Conservation (phyloP, 2,329 filamentous ascomycete species). For the Pseudogymnoascus sp. region DNA sequence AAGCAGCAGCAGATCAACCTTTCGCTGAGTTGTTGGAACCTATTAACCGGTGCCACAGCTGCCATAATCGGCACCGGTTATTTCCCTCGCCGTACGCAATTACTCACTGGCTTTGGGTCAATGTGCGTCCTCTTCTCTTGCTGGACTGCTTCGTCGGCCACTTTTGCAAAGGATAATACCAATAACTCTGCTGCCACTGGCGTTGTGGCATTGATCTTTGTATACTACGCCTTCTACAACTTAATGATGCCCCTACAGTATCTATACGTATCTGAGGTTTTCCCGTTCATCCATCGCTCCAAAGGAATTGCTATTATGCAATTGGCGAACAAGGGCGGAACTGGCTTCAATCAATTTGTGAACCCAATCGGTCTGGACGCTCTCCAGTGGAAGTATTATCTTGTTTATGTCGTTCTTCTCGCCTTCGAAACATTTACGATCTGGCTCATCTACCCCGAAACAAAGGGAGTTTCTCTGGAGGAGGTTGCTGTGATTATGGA, state of each 20-base stretch:
- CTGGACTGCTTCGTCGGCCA: not conserved
- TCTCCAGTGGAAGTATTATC: conserved; percentile 33
- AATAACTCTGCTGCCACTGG: not conserved
- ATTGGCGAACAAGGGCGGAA: conserved; percentile 10
- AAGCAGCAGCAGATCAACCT: conserved; percentile 21
- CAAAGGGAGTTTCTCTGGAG: conserved; percentile 11
- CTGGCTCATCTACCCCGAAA: conserved; percentile 28
- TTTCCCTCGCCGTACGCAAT: not conserved
- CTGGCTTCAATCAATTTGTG: conserved; percentile 33
- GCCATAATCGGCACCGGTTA: not conserved
- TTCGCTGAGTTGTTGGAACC: not conserved
- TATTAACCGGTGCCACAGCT: not conserved
- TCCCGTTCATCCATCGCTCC: not conserved
- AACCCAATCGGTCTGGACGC: conserved; percentile 32
- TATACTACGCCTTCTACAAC: conserved; percentile 9
- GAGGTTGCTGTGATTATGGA: conserved; percentile 10
- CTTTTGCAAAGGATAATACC: not conserved
- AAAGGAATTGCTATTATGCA: conserved; percentile 18
- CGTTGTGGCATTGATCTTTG: conserved; percentile 4
- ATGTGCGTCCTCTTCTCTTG: not conserved
- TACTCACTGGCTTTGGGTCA: not conserved
- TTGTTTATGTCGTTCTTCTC: conserved; percentile 29
- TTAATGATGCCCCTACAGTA: conserved; percentile 2
- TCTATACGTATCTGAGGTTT: not conserved
- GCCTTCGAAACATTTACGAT: conserved; percentile 25